Base-by-base conservation (phyloP, 176 grass and related monocot genomes). In the Saccharum spontaneum region DNA sequence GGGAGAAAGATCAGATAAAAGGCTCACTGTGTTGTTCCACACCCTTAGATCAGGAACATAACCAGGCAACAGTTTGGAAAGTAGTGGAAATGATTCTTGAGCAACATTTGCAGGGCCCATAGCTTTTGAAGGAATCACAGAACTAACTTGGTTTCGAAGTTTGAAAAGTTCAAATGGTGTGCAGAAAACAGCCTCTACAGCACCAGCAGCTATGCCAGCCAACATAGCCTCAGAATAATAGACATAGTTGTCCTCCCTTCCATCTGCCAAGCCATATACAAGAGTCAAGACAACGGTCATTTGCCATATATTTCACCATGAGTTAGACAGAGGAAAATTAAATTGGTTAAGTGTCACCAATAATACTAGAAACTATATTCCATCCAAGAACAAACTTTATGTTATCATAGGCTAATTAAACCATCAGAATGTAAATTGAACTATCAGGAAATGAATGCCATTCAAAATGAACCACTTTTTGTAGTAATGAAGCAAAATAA, bases 81-180 rank as follows among this genome's bases (percentile, higher is more conserved):
- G 43, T 59, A 92, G 50, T 48, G 93, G 88, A 85, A 87, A 83
- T 46, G 86, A 69, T 48, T 83, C 86, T 65, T 80, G 80, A 70
- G 79, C 66, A 69, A 82, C 70, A 68, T 64, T 88, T 71, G 67
- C 71, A 79, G 86, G 54, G 37, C 36, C 37, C 36, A 14, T 9
- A 44, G 83, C 28, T 85, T 84, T 95, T 66, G 88, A 82, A 71
- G 75, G 82, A 77, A 89, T 84, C 40, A 87, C 88, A 69, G 91
- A 90, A 62, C 85, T 87, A 69, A 99, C 87, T 86, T 94, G 97
- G 84, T 79, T 69, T 14, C 97, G 86, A 70, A 94, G 76, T 84
- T 99, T 96, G 41, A 96, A 64, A 81, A 99, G 90, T 79, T 99
- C 97, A 89, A 99, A 99, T 79, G 97, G 97, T 54, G 97, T 92